Percentiles rank a stretch among this genome's conserved stretches.
Conservation (phyloP, 345 rosid species). For the Hevea brasiliensis region DNA sequence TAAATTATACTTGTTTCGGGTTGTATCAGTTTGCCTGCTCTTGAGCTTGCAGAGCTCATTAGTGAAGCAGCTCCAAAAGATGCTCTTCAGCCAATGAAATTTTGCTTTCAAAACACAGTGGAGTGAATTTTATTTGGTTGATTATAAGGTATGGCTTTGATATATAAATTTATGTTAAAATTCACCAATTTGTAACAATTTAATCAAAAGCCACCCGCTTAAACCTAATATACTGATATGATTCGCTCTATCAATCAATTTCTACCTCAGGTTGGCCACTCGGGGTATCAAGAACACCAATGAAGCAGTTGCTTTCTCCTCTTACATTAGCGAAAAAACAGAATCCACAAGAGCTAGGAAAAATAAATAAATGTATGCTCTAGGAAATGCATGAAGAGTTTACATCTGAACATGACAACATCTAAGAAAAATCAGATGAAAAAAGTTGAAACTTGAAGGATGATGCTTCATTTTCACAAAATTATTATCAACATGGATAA, state of each 20-base stretch:
- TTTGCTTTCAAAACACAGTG: too few relatives aligned
- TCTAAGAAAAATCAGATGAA: not conserved
- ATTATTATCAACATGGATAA: conserved; percentile 23
- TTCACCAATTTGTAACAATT: too few relatives aligned
- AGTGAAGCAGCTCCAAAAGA: too few relatives aligned
- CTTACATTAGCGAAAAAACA: not conserved
- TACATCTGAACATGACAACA: conserved; percentile 3
- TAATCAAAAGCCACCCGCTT: too few relatives aligned
- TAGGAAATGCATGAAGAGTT: not conserved
- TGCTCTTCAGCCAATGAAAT: too few relatives aligned
- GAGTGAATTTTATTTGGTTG: too few relatives aligned
- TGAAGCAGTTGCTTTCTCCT: not conserved
- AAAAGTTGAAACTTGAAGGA: conserved; percentile 12
- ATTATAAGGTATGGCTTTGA: too few relatives aligned
- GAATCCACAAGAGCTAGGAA: not conserved
- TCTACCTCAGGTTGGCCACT: not conserved
- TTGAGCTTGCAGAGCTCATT: too few relatives aligned
- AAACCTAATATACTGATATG: not conserved
- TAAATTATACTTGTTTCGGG: too few relatives aligned
- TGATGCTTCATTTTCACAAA: conserved; percentile 27
- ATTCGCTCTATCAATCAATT: not conserved
- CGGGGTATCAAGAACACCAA: not conserved
- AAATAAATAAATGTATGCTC: too few relatives aligned
- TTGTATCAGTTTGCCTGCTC: too few relatives aligned
- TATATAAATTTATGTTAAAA: too few relatives aligned